Evolutionary conservation across 2,329 filamentous ascomycete species (phyloP), one percentile per base, ranked within the genome.

Genomic region (Epichloe festucae): DNA sequence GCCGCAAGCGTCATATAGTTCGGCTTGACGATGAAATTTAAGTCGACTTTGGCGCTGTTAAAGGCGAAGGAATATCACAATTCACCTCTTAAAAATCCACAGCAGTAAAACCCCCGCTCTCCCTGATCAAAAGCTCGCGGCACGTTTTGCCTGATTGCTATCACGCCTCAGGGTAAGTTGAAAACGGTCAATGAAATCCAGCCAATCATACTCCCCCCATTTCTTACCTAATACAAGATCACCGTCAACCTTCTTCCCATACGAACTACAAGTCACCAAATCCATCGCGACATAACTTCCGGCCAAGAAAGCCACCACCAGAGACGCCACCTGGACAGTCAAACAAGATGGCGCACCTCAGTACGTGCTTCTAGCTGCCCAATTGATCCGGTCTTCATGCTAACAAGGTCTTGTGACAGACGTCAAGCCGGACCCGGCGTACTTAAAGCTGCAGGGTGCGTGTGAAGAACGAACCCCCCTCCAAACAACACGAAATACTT

Each of bases 341-440:
- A 54, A 56, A 57, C 57, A 66, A 64, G 54, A 70, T 70, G 67
- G 67, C 67, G 59, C 66, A 70, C 56, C 66, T 69, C 49, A 66
- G 67, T 69, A 63, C 46, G 67, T 36, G 5, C 3, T n/a, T 1
- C 0, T 4, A 34, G 12, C 5, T 21, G 8, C 6, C 6, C 4
- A 35, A 48, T 54, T 52, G 34, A 21, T 14, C 27, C 14, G 14
- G n/a, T 4, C 5, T 17, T n/a, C 5, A 45, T 46, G 56, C 66
- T 70, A 54, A 70, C 57, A 41, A 39, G 31, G 23, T 49, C 17
- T 14, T n/a, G 23, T 15, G 36, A 34, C 52, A 70, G 67, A 69
- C 54, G 66, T 70, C 57, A 69, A 68, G 64, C 67, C 67, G 58
- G 67, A 70, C 60, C 67, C 67, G 64, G 67, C 67, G 53, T 67